A percentile compares a stretch with the other conserved stretches of the same genome.
Conservation (phyloP, 2,329 filamentous ascomycete genomes). For the Apiospora marii region DNA sequence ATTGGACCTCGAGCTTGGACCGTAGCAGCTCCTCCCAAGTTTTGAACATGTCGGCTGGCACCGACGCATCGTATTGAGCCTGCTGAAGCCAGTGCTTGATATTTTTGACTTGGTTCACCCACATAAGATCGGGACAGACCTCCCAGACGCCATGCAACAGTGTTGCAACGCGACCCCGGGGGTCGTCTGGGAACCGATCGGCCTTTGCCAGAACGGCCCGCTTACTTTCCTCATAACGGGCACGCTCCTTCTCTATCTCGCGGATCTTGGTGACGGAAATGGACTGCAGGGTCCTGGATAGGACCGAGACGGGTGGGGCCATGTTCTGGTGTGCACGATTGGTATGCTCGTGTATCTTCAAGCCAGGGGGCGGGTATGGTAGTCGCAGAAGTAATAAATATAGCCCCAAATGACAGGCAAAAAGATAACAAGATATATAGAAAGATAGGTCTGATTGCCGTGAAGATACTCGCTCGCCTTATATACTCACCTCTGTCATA, state of each 20-base stretch:
- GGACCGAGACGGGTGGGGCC: background rate
- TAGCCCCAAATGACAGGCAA: background rate
- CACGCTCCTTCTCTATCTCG: slow-evolving; percentile 2
- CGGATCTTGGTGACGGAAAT: slow-evolving; percentile 17
- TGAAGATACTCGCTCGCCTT: background rate
- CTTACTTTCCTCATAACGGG: slow-evolving; percentile 28
- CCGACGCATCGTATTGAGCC: slow-evolving; percentile 46
- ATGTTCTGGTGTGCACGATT: background rate
- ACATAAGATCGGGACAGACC: slow-evolving; percentile 24
- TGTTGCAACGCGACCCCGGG: slow-evolving; percentile 28
- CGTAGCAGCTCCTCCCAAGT: slow-evolving; percentile 43
- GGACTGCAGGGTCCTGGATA: slow-evolving; percentile 1
- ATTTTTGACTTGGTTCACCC: slow-evolving; percentile 35
- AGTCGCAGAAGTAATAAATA: background rate
- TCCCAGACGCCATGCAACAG: slow-evolving; percentile 29
- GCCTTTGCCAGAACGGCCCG: slow-evolving; percentile 27
- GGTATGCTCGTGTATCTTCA: background rate
- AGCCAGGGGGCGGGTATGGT: background rate
- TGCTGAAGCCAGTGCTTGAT: slow-evolving; percentile 47
- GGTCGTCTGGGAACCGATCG: slow-evolving; percentile 25
- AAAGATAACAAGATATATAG: background rate
- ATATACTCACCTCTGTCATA: background rate
- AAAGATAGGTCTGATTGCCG: background rate
- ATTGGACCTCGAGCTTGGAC: slow-evolving; percentile 44
- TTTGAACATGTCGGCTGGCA: slow-evolving; percentile 42